A percentile compares a stretch with the other conserved stretches of the same genome.
These are phyloP conservation scores for Cordyceps pruinosa DNA, from an alignment of 2,329 filamentous ascomycete species.

Conservation along the genomic window DNA sequence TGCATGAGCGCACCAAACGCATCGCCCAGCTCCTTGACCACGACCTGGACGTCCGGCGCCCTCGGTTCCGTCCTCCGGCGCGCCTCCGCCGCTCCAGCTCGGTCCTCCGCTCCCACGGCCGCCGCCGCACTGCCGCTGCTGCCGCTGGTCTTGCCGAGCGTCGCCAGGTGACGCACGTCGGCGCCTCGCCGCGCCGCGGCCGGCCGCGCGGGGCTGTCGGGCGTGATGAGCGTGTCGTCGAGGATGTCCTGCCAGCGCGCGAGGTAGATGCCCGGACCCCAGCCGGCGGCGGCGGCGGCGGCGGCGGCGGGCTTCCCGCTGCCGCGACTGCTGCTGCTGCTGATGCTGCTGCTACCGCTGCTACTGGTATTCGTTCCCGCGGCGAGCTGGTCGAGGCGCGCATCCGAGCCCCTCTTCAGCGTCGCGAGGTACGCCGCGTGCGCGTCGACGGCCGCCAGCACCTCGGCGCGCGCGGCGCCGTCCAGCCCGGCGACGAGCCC, in stretches of 20 bases:
- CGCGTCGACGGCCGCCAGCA: constrained; percentile 49
- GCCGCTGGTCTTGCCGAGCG: constrained; percentile 37
- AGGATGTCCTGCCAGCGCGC: constrained; percentile 65
- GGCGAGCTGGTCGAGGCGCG: constrained; percentile 52
- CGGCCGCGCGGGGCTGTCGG: constrained; percentile 41
- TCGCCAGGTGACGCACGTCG: constrained; percentile 40
- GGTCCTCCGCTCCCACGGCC: too few relatives aligned
- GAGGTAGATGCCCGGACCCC: constrained; percentile 66
- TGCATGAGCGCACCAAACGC: constrained; percentile 9
- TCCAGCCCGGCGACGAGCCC: constrained; percentile 42
- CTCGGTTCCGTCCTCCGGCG: constrained; percentile 20
- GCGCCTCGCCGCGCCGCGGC: constrained; percentile 42
- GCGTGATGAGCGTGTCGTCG: constrained; percentile 63
- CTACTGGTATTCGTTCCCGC: constrained; percentile 21
- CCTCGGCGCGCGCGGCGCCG: constrained; percentile 32
- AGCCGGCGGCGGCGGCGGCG: constrained; percentile 27
- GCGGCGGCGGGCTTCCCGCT: not conserved
- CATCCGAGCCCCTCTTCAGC: constrained; percentile 46
- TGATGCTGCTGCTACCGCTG: not conserved
- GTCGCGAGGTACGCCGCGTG: constrained; percentile 54
- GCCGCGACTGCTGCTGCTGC: not conserved
- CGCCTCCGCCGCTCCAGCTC: constrained; percentile 24
- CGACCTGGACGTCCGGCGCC: constrained; percentile 35
- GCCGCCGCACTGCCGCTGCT: constrained; percentile 21
- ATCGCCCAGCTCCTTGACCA: constrained; percentile 31